Percentiles rank a stretch among this genome's conserved stretches.
Conservation (phyloP, 148 eudicot genomes). For the Rhododendron ovatum region DNA sequence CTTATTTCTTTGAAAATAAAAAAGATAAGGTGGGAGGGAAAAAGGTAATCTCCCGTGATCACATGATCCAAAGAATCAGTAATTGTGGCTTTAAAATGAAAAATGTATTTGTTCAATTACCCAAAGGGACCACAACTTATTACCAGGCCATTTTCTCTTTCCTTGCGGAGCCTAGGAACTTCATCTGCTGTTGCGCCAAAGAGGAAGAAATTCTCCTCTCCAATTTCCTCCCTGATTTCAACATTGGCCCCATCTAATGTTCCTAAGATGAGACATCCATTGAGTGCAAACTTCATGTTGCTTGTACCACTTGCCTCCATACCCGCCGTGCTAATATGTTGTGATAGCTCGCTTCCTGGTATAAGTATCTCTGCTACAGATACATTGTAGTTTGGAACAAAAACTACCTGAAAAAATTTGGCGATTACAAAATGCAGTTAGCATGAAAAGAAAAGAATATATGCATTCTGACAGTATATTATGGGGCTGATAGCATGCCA, state of each 20-base stretch:
- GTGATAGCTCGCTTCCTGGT: conserved; percentile 98
- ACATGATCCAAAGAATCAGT: background rate
- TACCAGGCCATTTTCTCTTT: conserved; percentile 92
- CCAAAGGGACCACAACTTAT: background rate
- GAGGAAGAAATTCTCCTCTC: conserved; percentile 86
- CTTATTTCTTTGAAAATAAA: background rate
- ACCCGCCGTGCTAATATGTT: conserved; percentile 99
- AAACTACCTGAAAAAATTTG: conserved; percentile 57
- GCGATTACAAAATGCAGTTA: background rate
- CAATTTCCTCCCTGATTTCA: conserved; percentile 95
- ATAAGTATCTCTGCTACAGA: conserved; percentile 96
- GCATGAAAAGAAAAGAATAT: background rate
- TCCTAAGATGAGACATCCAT: conserved; percentile 95
- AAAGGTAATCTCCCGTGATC: background rate
- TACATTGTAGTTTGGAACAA: conserved; percentile 96
- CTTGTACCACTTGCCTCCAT: conserved; percentile 99
- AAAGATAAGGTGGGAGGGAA: background rate
- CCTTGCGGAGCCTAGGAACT: conserved; percentile 86
- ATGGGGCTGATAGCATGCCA: background rate
- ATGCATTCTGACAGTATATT: background rate
- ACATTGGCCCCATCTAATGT: conserved; percentile 97
- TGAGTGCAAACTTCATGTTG: conserved; percentile 97
- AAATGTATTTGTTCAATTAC: background rate
- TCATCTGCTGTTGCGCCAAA: conserved; percentile 98
- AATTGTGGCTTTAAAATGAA: background rate